A percentile compares a stretch with the other conserved stretches of the same genome.
Conservation (phyloP, 176 grass and related monocot species). For the Oropetium thomaeum region DNA sequence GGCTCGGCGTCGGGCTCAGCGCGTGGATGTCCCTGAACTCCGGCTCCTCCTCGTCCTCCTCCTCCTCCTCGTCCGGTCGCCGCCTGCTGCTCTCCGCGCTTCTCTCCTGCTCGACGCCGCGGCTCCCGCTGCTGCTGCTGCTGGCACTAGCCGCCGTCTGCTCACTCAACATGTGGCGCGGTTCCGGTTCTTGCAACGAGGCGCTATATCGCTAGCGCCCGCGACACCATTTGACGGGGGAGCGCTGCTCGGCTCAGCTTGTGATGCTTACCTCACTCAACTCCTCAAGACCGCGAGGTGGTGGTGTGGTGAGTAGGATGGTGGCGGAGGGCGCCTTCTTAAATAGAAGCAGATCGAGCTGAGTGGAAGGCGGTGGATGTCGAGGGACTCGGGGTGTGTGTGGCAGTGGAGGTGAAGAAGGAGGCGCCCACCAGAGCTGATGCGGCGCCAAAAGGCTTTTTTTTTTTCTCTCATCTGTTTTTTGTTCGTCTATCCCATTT, state of each 20-base stretch:
- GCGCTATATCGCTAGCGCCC: conserved; percentile 26
- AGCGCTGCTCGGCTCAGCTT: background rate
- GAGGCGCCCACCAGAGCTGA: conserved; percentile 19
- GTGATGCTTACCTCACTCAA: background rate
- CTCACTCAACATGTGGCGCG: conserved; percentile 56
- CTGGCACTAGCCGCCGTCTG: conserved; percentile 31
- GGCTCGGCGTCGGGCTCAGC: conserved; percentile 50
- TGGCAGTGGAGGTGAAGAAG: conserved; percentile 18
- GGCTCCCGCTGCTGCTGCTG: background rate
- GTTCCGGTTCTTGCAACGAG: background rate
- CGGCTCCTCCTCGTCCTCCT: conserved; percentile 40
- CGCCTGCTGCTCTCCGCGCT: background rate
- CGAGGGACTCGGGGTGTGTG: background rate
- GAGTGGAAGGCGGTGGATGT: background rate
- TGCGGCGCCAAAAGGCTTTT: background rate
- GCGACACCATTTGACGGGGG: conserved; percentile 24
- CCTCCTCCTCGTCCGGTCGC: background rate
- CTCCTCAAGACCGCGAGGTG: background rate
- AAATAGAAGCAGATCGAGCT: conserved; percentile 38
- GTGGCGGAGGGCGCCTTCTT: conserved; percentile 30
- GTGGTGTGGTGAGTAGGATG: conserved; percentile 20
- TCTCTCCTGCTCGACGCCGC: conserved; percentile 2
- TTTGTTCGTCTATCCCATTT: too few species aligned
- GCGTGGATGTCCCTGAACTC: conserved; percentile 91
- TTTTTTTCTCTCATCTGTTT: too few species aligned